phyloP scores from a whole-genome alignment of 2,329 filamentous ascomycete species.

The Chaetomium strumarium region DNA sequence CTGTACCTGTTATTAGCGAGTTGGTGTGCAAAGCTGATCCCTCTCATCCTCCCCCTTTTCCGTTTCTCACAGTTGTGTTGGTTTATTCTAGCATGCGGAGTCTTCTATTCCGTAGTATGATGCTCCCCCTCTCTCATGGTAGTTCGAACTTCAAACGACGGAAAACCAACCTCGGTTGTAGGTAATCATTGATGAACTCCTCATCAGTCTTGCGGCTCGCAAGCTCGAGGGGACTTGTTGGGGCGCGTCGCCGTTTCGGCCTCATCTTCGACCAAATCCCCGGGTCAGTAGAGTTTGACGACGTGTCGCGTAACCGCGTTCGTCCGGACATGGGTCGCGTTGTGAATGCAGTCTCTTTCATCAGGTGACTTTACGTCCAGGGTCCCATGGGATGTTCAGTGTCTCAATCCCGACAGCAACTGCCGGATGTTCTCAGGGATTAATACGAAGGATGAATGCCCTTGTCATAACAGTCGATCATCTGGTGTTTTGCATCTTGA shows the following conservation, averaged over 20 bases:
- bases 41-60: neutral
- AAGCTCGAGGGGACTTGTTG: conserved; percentile 35
- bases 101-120: neutral
- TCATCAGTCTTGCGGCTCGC: conserved; percentile 44
- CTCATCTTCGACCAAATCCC: conserved; percentile 6
- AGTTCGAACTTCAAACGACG: neutral
- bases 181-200: conserved; percentile 43
- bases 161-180: conserved; percentile 33
- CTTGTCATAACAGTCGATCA: too few relatives aligned
- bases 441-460: too few relatives aligned
- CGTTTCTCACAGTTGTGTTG: neutral
- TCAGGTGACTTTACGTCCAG: too few relatives aligned
- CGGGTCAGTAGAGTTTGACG: too few relatives aligned
- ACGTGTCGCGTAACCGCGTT: too few relatives aligned
- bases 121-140: neutral
- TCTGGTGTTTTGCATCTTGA: neutral
- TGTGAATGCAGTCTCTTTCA: too few relatives aligned
- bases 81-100: neutral
- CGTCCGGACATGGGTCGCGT: too few relatives aligned
- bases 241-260: conserved; percentile 27
- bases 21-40: neutral
- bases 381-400: too few relatives aligned
- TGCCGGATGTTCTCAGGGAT: too few relatives aligned
- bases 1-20: neutral
- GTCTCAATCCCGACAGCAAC: too few relatives aligned